phyloP scores from a whole-genome alignment of 148 eudicot genomes.

The Rhododendron molle region DNA sequence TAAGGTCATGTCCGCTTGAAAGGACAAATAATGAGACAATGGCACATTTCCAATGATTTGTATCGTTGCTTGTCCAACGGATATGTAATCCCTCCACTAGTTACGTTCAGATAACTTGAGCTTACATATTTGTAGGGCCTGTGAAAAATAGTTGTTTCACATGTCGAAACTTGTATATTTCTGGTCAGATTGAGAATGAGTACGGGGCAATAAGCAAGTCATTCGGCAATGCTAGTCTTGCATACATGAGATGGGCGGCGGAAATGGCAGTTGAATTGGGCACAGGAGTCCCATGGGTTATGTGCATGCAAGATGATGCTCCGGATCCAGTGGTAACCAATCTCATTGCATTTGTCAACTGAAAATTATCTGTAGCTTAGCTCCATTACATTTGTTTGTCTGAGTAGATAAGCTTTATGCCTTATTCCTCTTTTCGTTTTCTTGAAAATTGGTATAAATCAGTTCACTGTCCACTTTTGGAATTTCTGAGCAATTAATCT shows the following conservation, averaged over 20 bases:
- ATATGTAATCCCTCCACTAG: not conserved
- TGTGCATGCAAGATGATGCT: constrained; percentile 90
- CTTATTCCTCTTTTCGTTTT: not conserved
- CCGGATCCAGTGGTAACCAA: constrained; percentile 81
- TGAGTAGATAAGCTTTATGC: not conserved
- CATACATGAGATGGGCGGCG: constrained; percentile 92
- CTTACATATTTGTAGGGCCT: not conserved
- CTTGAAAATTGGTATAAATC: not conserved
- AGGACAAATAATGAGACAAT: not conserved
- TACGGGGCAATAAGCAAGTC: constrained; percentile 46
- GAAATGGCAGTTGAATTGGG: constrained; percentile 67
- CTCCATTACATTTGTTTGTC: not conserved
- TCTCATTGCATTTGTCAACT: not conserved
- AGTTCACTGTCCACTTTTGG: not conserved
- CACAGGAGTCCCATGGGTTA: constrained; percentile 97
- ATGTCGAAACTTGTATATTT: not conserved
- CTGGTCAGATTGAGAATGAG: constrained; percentile 81
- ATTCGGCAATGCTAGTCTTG: constrained; percentile 35
- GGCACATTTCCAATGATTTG: not conserved
- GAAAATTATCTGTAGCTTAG: not conserved
- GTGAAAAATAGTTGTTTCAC: not conserved
- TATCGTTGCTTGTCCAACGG: not conserved
- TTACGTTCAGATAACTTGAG: not conserved
- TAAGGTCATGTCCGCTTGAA: not conserved
- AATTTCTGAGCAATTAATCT: not conserved